These are phyloP conservation scores for Sorghum bicolor DNA, from an alignment of 176 grass and related monocot species.

Conservation along the genomic window DNA sequence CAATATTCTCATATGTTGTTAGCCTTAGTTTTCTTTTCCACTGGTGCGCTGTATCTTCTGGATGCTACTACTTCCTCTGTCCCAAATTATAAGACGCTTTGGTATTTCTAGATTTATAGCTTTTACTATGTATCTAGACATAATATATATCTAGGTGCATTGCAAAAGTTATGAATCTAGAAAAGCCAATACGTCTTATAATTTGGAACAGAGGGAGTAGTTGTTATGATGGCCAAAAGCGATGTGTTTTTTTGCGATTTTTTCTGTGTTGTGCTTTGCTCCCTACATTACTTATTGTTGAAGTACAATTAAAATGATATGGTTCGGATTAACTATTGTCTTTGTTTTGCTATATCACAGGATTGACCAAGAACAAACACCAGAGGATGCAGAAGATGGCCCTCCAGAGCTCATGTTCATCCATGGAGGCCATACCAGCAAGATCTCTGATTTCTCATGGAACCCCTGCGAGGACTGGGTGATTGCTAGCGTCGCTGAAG, in stretches of 20 bases:
- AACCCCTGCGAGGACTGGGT: constrained; percentile 97
- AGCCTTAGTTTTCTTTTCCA: neutral
- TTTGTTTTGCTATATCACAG: constrained; percentile 35
- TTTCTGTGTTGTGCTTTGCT: neutral
- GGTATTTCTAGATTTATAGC: no score
- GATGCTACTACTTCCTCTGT: neutral
- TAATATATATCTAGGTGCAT: no score
- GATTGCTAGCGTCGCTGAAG: constrained; percentile 81
- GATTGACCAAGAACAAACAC: constrained; percentile 87
- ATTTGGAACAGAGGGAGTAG: neutral
- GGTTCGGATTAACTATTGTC: neutral
- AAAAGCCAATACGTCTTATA: no score
- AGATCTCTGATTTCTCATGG: constrained; percentile 98
- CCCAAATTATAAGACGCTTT: no score
- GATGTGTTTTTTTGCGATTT: neutral
- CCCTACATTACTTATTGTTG: neutral
- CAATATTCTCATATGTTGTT: neutral
- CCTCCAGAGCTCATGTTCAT: constrained; percentile 93
- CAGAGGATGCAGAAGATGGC: constrained; percentile 90
- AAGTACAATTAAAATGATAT: neutral
- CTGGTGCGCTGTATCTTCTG: neutral
- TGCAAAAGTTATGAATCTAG: no score
- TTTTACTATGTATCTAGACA: no score
- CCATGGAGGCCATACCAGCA: constrained; percentile 98
- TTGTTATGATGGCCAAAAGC: neutral